Base-by-base conservation (phyloP, 768 basidiomycete species). In the Sarcodon sp. region DNA sequence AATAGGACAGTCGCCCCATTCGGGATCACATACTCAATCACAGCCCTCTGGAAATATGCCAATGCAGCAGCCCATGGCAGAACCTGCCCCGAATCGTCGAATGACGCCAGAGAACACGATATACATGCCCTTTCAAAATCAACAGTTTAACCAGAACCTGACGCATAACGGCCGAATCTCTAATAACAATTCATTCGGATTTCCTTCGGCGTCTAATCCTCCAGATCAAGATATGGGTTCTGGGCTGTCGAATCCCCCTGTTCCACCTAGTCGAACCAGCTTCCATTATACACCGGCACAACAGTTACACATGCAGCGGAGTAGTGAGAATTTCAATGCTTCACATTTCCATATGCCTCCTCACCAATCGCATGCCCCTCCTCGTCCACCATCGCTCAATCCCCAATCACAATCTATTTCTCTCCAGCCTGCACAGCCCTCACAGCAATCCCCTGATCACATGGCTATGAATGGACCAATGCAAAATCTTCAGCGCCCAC, bases 241-340 rank as follows among this genome's bases (percentile, higher is more conserved):
- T 15, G 59, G 61, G 39, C 57, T 41, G 8, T 13, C 39, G 5
- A 41, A 41, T 41, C 69, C 63, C 33, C 66, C 66, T 35, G 63
- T 64, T 38, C 61, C 73, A 13, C 55, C 69, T 8, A 66, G 60
- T 45, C 73, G 73, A 27, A 32, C 64, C 5, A 57, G 61, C 7
- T 77, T 79, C 55, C 70, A 71, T 31, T 58, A 70, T 10, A 83
- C 81, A 0, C 80, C 83, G 2, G 78, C 79, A 2, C 82, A 86
- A 56, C 74, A 77, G 48, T 71, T 73, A 51, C 75, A 77, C 55
- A 77, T 79, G 68, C 71, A 69, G 51, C 21, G 43, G 39, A 41
- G 27, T 13, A 27, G 39, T 16, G 39, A 41, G 15, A 16, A 16
- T 13, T 16, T 9, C 4, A 15, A 41, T 27, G 15, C 27, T 13